Percentiles rank a stretch among this genome's conserved stretches.
phyloP scores from a whole-genome alignment of 768 basidiomycete genomes.

The Suillus variegatus region DNA sequence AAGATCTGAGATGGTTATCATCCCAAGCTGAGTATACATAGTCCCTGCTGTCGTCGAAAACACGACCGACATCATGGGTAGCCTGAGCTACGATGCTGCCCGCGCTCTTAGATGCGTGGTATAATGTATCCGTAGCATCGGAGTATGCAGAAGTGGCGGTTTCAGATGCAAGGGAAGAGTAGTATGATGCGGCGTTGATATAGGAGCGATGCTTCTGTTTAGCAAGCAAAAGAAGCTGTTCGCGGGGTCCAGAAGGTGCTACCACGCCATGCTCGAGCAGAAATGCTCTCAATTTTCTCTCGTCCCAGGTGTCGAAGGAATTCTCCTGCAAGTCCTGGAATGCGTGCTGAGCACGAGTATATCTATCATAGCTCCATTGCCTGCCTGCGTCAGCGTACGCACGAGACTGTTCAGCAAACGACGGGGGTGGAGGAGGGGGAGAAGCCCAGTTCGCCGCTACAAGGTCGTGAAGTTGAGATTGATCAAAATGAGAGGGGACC shows the following conservation, averaged over 20 bases:
- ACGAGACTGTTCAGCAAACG: conserved; percentile 25
- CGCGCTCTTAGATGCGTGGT: conserved; percentile 41
- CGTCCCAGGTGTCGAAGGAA: conserved; percentile 82
- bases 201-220: conserved; percentile 68
- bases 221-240: conserved; percentile 78
- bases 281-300: conserved; percentile 78
- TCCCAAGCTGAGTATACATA: conserved; percentile 92
- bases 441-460: conserved; percentile 64
- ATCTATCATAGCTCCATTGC: conserved; percentile 65
- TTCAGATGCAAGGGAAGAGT: conserved; percentile 48
- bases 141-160: conserved; percentile 55
- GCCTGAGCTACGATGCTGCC: conserved; percentile 51
- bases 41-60: conserved; percentile 76
- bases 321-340: conserved; percentile 61
- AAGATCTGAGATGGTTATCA: conserved; percentile 69
- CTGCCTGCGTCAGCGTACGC: conserved; percentile 26
- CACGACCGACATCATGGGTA: conserved; percentile 48
- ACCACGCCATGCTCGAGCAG: conserved; percentile 87
- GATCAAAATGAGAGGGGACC: conserved; percentile 47
- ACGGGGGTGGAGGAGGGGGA: conserved; percentile 29
- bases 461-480: conserved; percentile 42
- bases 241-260: conserved; percentile 73
- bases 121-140: conserved; percentile 36
- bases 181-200: conserved; percentile 57
- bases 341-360: conserved; percentile 58